Percentiles rank a stretch among this genome's conserved stretches.
phyloP scores from a whole-genome alignment of 306 rosid species.

The Begonia peltatifolia region DNA sequence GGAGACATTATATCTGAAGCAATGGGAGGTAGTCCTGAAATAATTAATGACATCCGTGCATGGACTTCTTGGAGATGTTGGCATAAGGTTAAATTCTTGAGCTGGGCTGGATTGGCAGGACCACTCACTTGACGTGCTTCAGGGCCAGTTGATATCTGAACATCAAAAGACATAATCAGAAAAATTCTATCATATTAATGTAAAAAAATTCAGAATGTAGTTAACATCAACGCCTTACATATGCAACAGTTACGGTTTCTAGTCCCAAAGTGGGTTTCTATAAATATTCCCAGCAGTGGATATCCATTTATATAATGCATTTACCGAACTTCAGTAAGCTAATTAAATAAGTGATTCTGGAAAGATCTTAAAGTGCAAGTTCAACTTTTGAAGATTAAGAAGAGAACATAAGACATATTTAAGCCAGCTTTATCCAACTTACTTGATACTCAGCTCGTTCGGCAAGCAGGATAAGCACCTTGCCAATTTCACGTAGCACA shows the following conservation, averaged over 20 bases:
- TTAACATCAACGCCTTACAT: no score
- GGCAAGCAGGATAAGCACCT: slow-evolving; percentile 71
- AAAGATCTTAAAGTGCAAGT: no score
- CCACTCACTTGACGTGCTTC: slow-evolving; percentile 91
- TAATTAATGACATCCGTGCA: slow-evolving; percentile 46
- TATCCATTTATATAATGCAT: no score
- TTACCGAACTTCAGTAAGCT: no score
- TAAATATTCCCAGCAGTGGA: no score
- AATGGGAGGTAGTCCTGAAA: slow-evolving; percentile 65
- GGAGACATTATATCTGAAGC: slow-evolving; percentile 91
- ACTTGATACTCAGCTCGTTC: slow-evolving; percentile 93
- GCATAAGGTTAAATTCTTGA: slow-evolving; percentile 71
- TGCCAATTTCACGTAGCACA: slow-evolving; percentile 90
- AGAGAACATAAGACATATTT: neutral
- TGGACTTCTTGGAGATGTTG: slow-evolving; percentile 95
- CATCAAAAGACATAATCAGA: slow-evolving; percentile 10
- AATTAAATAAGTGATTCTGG: no score
- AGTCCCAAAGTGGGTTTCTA: no score
- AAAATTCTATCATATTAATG: no score
- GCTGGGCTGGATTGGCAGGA: slow-evolving; percentile 88
- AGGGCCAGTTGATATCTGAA: slow-evolving; percentile 89
- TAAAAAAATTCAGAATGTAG: no score
- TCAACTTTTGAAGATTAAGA: neutral
- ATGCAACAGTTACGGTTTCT: no score
- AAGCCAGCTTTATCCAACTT: slow-evolving; percentile 1